These are phyloP conservation scores for Candida palmyrensis DNA, from an alignment of 805 yeast species.

Conservation along the genomic window DNA sequence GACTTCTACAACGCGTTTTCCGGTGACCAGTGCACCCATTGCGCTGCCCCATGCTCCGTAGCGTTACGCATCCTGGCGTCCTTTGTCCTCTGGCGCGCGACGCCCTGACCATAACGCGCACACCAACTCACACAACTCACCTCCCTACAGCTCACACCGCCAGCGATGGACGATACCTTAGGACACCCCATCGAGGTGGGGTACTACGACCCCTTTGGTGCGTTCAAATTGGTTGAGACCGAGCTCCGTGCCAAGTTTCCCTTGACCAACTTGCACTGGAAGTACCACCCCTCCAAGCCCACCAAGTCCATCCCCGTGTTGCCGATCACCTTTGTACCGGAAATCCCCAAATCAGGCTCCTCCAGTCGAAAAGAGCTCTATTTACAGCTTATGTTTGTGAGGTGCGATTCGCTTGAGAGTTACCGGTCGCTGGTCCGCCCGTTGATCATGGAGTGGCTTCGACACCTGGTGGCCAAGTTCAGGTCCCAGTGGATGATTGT, in stretches of 20 bases:
- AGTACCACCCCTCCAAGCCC: conserved; percentile 42
- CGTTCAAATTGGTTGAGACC: conserved; percentile 40
- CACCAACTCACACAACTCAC: too few species aligned
- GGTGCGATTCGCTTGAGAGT: conserved; percentile 61
- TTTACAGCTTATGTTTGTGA: conserved; percentile 63
- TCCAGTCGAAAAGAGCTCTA: conserved; percentile 31
- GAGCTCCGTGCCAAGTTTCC: conserved; percentile 46
- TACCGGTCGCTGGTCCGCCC: conserved; percentile 81
- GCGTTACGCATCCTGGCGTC: too few species aligned
- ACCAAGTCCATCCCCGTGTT: conserved; percentile 60
- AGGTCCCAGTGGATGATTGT: conserved; percentile 60
- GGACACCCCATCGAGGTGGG: conserved; percentile 41
- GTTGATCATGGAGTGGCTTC: conserved; percentile 75
- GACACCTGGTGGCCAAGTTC: conserved; percentile 30
- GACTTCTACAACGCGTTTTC: too few species aligned
- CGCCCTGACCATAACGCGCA: too few species aligned
- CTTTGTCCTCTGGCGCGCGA: too few species aligned
- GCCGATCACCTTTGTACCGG: conserved; percentile 51
- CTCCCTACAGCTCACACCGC: too few species aligned
- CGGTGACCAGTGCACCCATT: too few species aligned
- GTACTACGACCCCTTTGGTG: conserved; percentile 71
- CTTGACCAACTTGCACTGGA: conserved; percentile 70
- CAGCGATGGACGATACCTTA: too few species aligned
- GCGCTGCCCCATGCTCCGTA: too few species aligned
- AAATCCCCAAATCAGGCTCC: conserved; percentile 38